Evolutionary conservation across 1,284 basidiomycete genomes (phyloP), one percentile per base, ranked within the genome.

Genomic region (Vanrija pseudolonga): DNA sequence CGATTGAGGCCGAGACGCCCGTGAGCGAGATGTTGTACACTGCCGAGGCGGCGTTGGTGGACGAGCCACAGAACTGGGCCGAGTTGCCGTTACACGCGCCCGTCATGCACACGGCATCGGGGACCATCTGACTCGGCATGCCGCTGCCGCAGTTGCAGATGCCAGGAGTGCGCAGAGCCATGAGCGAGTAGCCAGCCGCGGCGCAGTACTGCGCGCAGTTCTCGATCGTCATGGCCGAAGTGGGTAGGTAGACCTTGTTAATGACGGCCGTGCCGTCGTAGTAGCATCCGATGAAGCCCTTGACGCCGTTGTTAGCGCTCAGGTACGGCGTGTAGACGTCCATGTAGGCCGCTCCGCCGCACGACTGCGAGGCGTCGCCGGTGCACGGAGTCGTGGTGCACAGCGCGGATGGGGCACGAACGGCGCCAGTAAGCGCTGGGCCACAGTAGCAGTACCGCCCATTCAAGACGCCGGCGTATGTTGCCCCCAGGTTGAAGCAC

Each of bases 381-480:
- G 48, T 8, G 51, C 62, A 64, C n/a, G 47, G 37, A 17, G 36
- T 43, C 17, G 12, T 38, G 42, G 60, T 57, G 7, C 32, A 32
- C 2, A 32, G 32, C 2, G 32, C 32, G 11, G 32, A 7, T 2
- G 32, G 32, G 2, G 14, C 32, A 12, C 32, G 32, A 1, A 14
- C 46, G 9, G 32, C 20, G 23, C 23, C 20, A 3, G 53, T 43
- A 47, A 32, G 32, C 32, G 32, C 9, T 12, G 60, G 63, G 28
- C 50, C 59, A 41, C 67, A 69, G 36, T 46, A 55, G 41, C 67
- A 69, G 4, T 45, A 24, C 28, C 47, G 56, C 6, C 60, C 62
- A 19, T 37, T 41, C 18, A 62, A 48, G 26, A 51, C 41, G 38
- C 58, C 67, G 8, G 65, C 54, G 20, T 60, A 55, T 17, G 51